Conservation (phyloP, 2,329 filamentous ascomycete genomes). For the Exophiala aquamarina region DNA sequence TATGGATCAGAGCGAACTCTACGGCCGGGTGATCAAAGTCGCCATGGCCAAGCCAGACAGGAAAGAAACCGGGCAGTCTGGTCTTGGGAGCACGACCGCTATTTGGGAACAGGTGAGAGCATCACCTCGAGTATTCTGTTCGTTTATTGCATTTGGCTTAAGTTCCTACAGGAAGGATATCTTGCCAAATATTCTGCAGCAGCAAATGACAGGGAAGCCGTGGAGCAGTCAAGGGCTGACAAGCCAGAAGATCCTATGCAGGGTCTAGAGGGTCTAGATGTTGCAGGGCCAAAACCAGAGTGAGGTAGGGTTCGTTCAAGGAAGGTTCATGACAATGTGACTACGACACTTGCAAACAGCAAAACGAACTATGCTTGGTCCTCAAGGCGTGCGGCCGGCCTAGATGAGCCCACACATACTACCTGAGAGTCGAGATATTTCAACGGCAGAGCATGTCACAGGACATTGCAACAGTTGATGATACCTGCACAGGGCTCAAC, state of each 20-base stretch:
- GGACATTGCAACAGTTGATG: too few relatives aligned
- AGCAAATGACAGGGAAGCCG: slow-evolving; percentile 70
- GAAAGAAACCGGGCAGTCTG: slow-evolving; percentile 71
- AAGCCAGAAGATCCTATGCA: slow-evolving; percentile 87
- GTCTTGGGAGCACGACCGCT: slow-evolving; percentile 87
- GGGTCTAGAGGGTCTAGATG: slow-evolving; percentile 86
- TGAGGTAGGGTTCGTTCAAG: slow-evolving; percentile 36
- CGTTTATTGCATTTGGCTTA: slow-evolving; percentile 28
- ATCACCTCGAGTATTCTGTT: slow-evolving; percentile 19
- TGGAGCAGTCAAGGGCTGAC: slow-evolving; percentile 52
- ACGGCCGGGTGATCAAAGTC: slow-evolving; percentile 88
- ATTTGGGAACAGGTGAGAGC: slow-evolving; percentile 89
- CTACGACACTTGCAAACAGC: too few relatives aligned
- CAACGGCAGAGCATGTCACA: too few relatives aligned
- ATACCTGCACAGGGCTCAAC: too few relatives aligned
- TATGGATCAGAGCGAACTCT: slow-evolving; percentile 96
- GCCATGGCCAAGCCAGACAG: slow-evolving; percentile 81
- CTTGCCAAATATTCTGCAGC: slow-evolving; percentile 82
- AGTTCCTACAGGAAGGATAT: slow-evolving; percentile 75
- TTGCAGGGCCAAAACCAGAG: slow-evolving; percentile 83
- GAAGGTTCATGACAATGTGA: too few relatives aligned
- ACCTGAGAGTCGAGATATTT: too few relatives aligned
- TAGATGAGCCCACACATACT: too few relatives aligned
- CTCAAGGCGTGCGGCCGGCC: too few relatives aligned
- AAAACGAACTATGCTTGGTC: too few relatives aligned